Evolutionary conservation across 1,139 yeast species (phyloP).

Genomic region (Yarrowia galli): DNA sequence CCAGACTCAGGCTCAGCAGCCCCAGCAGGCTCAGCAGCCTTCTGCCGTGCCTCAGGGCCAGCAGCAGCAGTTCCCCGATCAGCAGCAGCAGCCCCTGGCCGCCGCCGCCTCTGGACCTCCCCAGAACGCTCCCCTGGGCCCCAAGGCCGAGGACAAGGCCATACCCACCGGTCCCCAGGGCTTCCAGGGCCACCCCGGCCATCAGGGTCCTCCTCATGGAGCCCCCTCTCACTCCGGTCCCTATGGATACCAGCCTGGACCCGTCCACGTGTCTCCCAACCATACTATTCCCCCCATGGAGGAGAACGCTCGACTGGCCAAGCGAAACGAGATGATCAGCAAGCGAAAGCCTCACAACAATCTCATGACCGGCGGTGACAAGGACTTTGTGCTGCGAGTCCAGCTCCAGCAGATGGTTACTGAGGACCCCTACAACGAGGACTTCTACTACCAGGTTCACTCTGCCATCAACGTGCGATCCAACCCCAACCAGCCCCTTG

Average conservation of each 20-base stretch:
- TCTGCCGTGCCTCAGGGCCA: background rate
- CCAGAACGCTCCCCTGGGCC: too few relatives aligned
- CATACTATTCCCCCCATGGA: slow-evolving; percentile 36
- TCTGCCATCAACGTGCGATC: slow-evolving; percentile 77
- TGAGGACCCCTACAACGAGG: slow-evolving; percentile 97
- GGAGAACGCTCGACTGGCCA: slow-evolving; percentile 30
- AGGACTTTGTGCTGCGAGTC: slow-evolving; percentile 91
- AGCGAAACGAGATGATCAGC: slow-evolving; percentile 36
- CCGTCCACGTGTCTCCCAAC: slow-evolving; percentile 40
- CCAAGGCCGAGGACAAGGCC: slow-evolving; percentile 13
- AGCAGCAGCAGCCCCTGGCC: background rate
- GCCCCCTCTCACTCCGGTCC: slow-evolving; percentile 42
- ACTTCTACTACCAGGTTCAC: slow-evolving; percentile 93
- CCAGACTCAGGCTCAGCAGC: slow-evolving; percentile 1
- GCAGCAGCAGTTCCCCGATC: background rate
- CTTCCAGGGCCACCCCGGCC: slow-evolving; percentile 39
- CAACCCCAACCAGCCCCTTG: slow-evolving; percentile 56
- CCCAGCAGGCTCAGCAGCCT: slow-evolving; percentile 5
- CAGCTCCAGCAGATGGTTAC: slow-evolving; percentile 96
- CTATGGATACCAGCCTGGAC: slow-evolving; percentile 41
- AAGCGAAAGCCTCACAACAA: slow-evolving; percentile 62
- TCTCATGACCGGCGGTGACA: slow-evolving; percentile 95
- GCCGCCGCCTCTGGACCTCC: background rate
- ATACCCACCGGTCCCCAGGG: slow-evolving; percentile 21
- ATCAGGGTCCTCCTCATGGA: background rate